Evolutionary conservation across 2,329 filamentous ascomycete genomes (phyloP), one percentile per base, ranked within the genome.

Genomic region (Polychaeton citri): DNA sequence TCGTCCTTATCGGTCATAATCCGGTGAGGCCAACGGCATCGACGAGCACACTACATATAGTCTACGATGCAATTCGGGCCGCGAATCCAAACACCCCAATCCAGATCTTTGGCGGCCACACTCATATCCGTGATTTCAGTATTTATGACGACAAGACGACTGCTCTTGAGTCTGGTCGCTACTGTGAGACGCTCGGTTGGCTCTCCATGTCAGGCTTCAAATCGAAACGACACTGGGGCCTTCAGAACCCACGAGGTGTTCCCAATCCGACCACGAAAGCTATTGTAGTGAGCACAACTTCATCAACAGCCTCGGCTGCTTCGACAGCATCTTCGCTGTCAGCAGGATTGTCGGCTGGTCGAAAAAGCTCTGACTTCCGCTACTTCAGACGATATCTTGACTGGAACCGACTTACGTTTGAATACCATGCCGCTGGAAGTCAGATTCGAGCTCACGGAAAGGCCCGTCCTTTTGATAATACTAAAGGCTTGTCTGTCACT

Each of bases 111-210:
- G 76, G 75, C 8, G 49, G 49, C 17, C 49, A 52, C 38, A 38
- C 36, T 19, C 48, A 50, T 24, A 69, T 77, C 40, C 71, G 77
- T 12, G 76, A 81, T 50, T 77, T 79, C 50, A 65, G 65, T 13
- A 69, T 78, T 2, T 77, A 73, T 42, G 76, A 81, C 48, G 65
- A 72, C 38, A 68, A 66, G 45, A 68, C 71, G 5, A 74, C 75
- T 4, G 74, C 66, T 0, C 60, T 80, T 6, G 75, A 78, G 45
- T 28, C 74, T 2, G 75, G 61, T 43, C 44, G 73, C 35, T 81
- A 79, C 54, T 80, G 76, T 50, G 76, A 81, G 57, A 80, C 76
- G 2, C 61, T 80, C 1, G 76, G 76, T 17, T 81, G 74, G 71
- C 52, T 79, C 16, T 70, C 74, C n/a, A 69, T 80, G 58, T 68